Evolutionary conservation across 2,329 filamentous ascomycete species (phyloP), one percentile per base, ranked within the genome.

Genomic region (Sporothrix curviconia): DNA sequence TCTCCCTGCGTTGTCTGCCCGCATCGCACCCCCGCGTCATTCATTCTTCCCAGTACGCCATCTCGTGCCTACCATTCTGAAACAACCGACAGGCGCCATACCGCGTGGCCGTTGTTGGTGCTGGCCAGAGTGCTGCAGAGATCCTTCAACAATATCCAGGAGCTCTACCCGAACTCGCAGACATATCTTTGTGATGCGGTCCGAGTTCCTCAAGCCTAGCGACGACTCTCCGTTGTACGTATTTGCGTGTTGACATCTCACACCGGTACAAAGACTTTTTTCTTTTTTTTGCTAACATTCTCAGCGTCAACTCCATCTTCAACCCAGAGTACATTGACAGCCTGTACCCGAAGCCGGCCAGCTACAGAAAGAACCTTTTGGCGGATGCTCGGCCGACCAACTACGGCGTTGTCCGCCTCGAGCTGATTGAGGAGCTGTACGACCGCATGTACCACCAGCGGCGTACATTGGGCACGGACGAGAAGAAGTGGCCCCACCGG

Each of bases 291-390:
- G 39, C 25, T 40, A 43, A 36, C 17, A 4, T 22, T 1, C 19
- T 56, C 62, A 92, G 89, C 66, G 91, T 97, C 65, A 97, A 97
- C 71, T 91, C 94, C 67, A 89, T 97, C 68, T 97, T 97, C 78
- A 91, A 97, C 74, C 92, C 92, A 1, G 84, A 87, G 34, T 87
- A 86, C 59, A 85, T 95, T 30, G 88, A 95, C 69, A 78, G 78
- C 44, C 82, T 95, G 64, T 96, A 85, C 75, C 75, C 81, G 50
- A 84, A 86, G 63, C 76, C 86, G 0, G 74, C 84, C 1, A 75
- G 78, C 44, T 77, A 85, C 60, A 87, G 92, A 50, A 75, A 79
- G 59, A 70, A 72, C 61, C 68, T 83, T 32, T 69, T 96, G 53
- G 74, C 78, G 15, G 84, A 85, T 54, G 89, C 95, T 64, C 86